Evolutionary conservation across 2,329 filamentous ascomycete species (phyloP), one percentile per base, ranked within the genome.

Genomic region (Chlorencoelia australis): DNA sequence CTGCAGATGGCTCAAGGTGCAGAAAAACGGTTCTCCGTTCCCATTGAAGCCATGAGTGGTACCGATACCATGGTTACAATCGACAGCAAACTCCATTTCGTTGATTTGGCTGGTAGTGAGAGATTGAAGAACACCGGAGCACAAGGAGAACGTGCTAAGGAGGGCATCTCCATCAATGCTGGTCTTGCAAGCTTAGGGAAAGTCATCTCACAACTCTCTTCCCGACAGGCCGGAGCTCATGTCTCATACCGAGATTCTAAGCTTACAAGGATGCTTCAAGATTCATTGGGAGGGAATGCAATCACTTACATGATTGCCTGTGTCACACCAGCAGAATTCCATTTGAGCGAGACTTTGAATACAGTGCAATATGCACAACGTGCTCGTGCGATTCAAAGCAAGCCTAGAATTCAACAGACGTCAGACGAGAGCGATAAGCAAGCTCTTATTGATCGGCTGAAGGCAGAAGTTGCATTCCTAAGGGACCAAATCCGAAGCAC

Each of bases 221-320:
- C 88, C 13, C 82, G 88, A 41, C 79, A 87, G 47, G 66, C 82
- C 29, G 87, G 86, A 31, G 81, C 86, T 4, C 87, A 96, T 61
- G 88, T 98, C 39, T 98, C 91, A 2, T 98, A 98, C 59, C 85
- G 91, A 46, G 91, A 98, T 63, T 96, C 91, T n/a, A 88, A 87
- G 58, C 76, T 98, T 50, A 98, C 91, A 8, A 81, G 91, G 41
- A 69, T 98, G 16, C 73, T 98, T 13, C 91, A 98, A 66, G 91
- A 98, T 61, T 98, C 91, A 0, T 70, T 98, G 4, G 91, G 91
- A 39, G 91, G 91, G 4, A 96, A 94, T 57, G 91, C 91, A 22
- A 94, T 95, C 56, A 98, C 91, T 1, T 98, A 96, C 64, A 96
- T 98, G 91, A 91, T 98, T 63, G 91, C 91, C 7, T 98, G 91